Evolutionary conservation across 192 early-diverging fungal species (phyloP).

Genomic region (Coemansia aciculifera): DNA sequence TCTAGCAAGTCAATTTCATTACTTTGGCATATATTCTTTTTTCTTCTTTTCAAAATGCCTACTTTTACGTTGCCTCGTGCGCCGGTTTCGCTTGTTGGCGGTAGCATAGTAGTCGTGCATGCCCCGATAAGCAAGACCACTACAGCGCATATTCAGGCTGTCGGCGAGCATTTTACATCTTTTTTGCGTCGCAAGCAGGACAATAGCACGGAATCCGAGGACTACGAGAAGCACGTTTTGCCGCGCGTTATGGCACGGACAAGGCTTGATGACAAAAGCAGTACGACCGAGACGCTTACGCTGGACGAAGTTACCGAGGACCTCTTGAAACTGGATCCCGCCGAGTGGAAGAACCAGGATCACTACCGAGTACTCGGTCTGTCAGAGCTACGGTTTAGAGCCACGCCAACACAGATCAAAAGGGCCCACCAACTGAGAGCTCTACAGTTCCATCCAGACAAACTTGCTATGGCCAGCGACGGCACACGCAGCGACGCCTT

Average conservation of each 20-base stretch:
- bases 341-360: conserved; percentile 82
- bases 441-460: conserved; percentile 74
- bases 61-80: background rate
- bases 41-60: background rate
- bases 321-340: conserved; percentile 65
- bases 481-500: conserved; percentile 63
- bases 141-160: conserved; percentile 37
- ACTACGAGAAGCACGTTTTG: conserved; percentile 49
- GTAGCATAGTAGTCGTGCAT: conserved; percentile 4
- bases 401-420: conserved; percentile 74
- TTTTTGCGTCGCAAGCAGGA: conserved; percentile 49
- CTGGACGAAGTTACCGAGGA: conserved; percentile 63
- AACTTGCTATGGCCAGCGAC: conserved; percentile 57
- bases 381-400: conserved; percentile 63
- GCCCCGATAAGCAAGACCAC: conserved; percentile 11
- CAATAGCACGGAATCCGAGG: conserved; percentile 56
- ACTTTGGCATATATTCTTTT: background rate
- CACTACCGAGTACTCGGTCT: conserved; percentile 81
- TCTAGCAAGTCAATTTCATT: background rate
- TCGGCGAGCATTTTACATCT: conserved; percentile 46
- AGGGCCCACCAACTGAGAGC: conserved; percentile 17
- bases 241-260: conserved; percentile 49
- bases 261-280: conserved; percentile 41
- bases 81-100: background rate
- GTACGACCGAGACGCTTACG: conserved; percentile 45